phyloP scores from a whole-genome alignment of 2,329 filamentous ascomycete species.

The Nigrospora osmanthi region DNA sequence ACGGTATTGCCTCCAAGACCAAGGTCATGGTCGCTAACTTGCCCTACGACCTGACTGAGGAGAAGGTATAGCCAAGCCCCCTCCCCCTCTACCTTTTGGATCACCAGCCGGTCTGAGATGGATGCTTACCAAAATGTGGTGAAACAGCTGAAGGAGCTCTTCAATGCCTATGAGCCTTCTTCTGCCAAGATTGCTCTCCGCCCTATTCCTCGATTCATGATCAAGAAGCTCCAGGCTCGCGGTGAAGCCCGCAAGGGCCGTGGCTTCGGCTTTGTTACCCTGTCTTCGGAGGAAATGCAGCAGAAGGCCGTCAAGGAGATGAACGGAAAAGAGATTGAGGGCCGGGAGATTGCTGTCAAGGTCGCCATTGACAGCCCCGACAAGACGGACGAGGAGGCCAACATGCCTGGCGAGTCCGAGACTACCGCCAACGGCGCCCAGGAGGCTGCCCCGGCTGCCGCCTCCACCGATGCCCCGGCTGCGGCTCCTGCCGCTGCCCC shows the following conservation, averaged over 20 bases:
- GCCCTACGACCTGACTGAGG: constrained; percentile 94
- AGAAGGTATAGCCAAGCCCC: constrained; percentile 62
- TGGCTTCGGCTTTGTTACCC: constrained; percentile 96
- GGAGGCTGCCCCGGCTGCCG: constrained; percentile 25
- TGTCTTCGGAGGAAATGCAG: constrained; percentile 91
- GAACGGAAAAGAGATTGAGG: constrained; percentile 99
- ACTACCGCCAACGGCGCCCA: constrained; percentile 27
- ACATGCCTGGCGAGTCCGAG: constrained; percentile 37
- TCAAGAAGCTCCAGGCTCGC: constrained; percentile 98
- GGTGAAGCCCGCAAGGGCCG: constrained; percentile 98
- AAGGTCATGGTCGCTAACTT: constrained; percentile 99
- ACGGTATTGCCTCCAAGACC: constrained; percentile 96
- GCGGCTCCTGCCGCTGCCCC: constrained; percentile 20
- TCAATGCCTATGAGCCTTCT: constrained; percentile 81
- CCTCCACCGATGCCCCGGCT: constrained; percentile 12
- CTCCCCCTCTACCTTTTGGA: not conserved
- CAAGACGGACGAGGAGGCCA: constrained; percentile 85
- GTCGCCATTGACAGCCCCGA: constrained; percentile 98
- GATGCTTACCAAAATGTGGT: not conserved
- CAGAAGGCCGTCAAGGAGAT: constrained; percentile 96
- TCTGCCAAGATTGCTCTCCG: constrained; percentile 98
- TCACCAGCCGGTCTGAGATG: not conserved
- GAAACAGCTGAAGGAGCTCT: constrained; percentile 89
- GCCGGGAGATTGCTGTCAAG: constrained; percentile 98
- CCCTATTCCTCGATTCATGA: constrained; percentile 98